Evolutionary conservation across 169 alveolate genomes (phyloP), one percentile per base, ranked within the genome.

Genomic region (Plasmodium reichenowi): DNA sequence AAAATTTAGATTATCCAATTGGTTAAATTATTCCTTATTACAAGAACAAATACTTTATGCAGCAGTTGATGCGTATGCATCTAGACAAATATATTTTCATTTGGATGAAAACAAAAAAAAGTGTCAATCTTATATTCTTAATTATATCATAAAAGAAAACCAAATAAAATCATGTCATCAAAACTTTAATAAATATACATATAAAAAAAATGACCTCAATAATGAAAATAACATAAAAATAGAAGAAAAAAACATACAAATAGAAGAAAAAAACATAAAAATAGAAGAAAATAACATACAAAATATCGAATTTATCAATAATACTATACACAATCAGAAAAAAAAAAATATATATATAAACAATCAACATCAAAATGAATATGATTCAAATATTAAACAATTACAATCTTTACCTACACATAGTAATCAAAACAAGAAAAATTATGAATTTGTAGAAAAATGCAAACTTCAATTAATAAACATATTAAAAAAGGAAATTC

Each of bases 61-160:
- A n/a, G 89, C 89, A 20, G 43, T 24, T 1, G 89, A 78, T 66
- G 75, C 89, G 1, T 78, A 78, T 78, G 89, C 89, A 8, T 78
- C 89, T 24, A 78, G 89, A 58, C 78, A 78, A 70, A 47, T 78
- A 29, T 78, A 78, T n/a, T 48, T 78, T 66, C 15, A 52, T 66
- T 78, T 78, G 38, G 56, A 66, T 47, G 24, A 29, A n/a, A 38
- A 66, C 45, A 71, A 70, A 24, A 78, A 78, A 47, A 13, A 22
- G 17, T 15, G 12, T 13, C 17, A 48, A 58, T 32, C 63, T 2
- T 26, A 26, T 20, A 22, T 32, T 45, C 0, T 22, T 20, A 63
- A 78, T 17, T 47, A 48, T 17, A 71, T 22, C 29, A 17, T 22
- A 9, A 29, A 48, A 71, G 54, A 71, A 3, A 20, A 17, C 0